Evolutionary conservation across 352 stramenopile species (phyloP).

Genomic region (Globisporangium okanoganense): DNA sequence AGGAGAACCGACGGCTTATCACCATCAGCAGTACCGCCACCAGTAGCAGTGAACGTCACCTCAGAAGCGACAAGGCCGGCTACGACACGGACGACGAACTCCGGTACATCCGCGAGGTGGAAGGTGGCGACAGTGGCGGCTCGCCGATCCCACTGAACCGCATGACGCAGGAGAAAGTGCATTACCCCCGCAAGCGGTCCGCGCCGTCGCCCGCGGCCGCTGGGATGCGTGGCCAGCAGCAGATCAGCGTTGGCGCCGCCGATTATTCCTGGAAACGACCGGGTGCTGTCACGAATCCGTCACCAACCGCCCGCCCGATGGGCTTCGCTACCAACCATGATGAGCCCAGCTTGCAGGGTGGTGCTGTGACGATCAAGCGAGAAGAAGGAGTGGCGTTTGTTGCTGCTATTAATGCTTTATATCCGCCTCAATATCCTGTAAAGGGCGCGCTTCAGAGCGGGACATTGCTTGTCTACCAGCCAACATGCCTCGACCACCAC

Average conservation of each 20-base stretch:
- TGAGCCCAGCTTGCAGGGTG: neutral
- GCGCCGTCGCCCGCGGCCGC: constrained; percentile 28
- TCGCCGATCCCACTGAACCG: constrained; percentile 34
- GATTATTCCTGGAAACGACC: constrained; percentile 36
- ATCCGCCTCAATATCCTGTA: constrained; percentile 15
- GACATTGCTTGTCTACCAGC: constrained; percentile 65
- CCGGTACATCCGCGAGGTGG: constrained; percentile 21
- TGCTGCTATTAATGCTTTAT: neutral
- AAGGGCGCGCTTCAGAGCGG: constrained; percentile 22
- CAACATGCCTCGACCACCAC: constrained; percentile 68
- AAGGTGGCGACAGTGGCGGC: neutral
- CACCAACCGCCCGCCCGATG: neutral
- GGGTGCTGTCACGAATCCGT: constrained; percentile 11
- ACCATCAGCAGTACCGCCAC: neutral
- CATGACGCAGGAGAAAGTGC: constrained; percentile 42
- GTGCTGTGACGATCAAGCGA: neutral
- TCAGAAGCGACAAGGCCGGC: constrained; percentile 6
- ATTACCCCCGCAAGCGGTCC: constrained; percentile 32
- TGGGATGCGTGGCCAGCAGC: constrained; percentile 21
- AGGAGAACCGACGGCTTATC: constrained; percentile 1
- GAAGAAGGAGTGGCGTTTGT: neutral
- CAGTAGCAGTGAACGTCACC: neutral
- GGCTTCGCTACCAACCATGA: neutral
- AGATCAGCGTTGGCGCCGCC: constrained; percentile 8
- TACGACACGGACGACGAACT: constrained; percentile 28